Base-by-base conservation (phyloP, 192 early-diverging fungal genomes). In the Coemansia sp. region DNA sequence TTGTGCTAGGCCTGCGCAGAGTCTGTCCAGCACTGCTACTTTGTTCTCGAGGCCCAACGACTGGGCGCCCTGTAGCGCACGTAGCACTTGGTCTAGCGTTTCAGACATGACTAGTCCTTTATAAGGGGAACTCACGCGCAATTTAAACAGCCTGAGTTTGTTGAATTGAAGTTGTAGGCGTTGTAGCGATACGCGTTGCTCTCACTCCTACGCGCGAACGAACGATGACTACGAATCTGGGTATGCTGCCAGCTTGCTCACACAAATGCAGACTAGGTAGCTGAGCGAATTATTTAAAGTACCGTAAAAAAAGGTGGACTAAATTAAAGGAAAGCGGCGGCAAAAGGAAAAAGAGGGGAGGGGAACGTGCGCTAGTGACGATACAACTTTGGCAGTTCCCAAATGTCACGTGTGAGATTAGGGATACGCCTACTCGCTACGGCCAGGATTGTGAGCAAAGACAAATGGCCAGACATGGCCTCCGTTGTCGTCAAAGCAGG, bases 41-140 rank as follows among this genome's bases (percentile, higher is more conserved):
- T 64, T 72, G 43, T 45, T 70, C 39, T 82, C 79, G 15, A 75
- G 64, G 15, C 70, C 62, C 3, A 64, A 68, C 12, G 70, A 32
- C 62, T 76, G 79, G n/a, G 68, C 41, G 22, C 49, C 53, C 45
- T 76, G 79, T 38, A 82, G 39, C 40, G 61, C 20, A 47, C 64
- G 70, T 30, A 67, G 59, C n/a, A 73, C 45, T 61, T 76, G 79
- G 55, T 82, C 79, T 10, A 82, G 53, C 11, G 79, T 67, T 41
- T 82, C 79, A n/a, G 64, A 15, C 79, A 82, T 82, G 22, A 3
- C 10, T 12, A 27, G 30, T 53, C 9, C 50, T 13, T 27, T 22
- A 20, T 6, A 18, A 10, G 18, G 18, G 11, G 11, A 22, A 2
- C 18, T 24, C 16, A 16, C 41, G 47, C 47, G 18, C 47, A 22